Evolutionary conservation across 192 early-diverging fungal species (phyloP), one percentile per base, ranked within the genome.

Genomic region (Dimargaris cristalligena): DNA sequence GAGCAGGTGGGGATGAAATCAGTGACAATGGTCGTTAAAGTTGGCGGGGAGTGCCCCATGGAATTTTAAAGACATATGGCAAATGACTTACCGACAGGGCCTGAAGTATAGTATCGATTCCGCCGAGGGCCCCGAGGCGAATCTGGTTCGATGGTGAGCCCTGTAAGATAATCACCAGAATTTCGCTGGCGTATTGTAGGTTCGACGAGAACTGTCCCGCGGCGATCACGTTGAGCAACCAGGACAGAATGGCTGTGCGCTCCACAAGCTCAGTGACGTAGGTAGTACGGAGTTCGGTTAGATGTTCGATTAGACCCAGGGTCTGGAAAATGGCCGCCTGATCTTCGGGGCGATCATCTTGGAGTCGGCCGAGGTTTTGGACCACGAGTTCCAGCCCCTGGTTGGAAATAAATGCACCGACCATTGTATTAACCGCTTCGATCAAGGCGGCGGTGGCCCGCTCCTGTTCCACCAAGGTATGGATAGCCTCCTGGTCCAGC

Each of bases 121-220:
- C 83, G 3, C 70, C 68, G 13, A 75, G 57, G 16, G 69, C 73
- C 25, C 77, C 73, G 18, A 76, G 55, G 13, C 66, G 67, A 23
- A 80, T 58, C 20, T 75, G 60, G 41, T 80, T 73, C 20, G 66
- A 67, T 80, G 62, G 47, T 23, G 65, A 69, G 48, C 72, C 74
- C 67, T 91, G 90, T 44, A 94, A 66, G 29, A 98, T 73, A 38
- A 94, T 91, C 3, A 93, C 78, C 14, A 89, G 58, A 11, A 94
- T 66, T 57, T 98, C 94, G 41, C 84, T 82, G 29, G 86, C 82
- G 60, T 93, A 94, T 65, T 87, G 88, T 52, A 78, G 77, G 71
- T 90, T 91, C 2, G 91, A 83, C 62, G 91, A 90, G 60, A 87
- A 83, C 23, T 57, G 63, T 57, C 77, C 83, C 46, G 62, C 51